Percentiles rank a stretch among this genome's conserved stretches.
Evolutionary conservation across 345 rosid species (phyloP).

Genomic region (Populus nigra): DNA sequence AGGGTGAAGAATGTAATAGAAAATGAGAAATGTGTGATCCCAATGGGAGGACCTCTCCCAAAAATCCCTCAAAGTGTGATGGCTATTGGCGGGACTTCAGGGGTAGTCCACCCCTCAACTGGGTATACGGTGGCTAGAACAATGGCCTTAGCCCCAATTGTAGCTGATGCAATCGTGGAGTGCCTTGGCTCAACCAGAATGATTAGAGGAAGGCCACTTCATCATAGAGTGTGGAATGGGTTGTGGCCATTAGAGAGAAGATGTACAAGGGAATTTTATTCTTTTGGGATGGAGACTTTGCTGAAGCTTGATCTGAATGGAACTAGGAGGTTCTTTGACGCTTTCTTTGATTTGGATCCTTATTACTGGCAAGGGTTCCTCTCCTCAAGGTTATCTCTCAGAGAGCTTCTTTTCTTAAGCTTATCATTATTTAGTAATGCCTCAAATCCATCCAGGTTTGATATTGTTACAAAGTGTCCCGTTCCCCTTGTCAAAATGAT

Average conservation of each 20-base stretch:
- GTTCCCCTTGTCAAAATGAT: conserved; percentile 52
- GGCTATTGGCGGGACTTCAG: conserved; percentile 64
- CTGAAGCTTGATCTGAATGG: conserved; percentile 56
- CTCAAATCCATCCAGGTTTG: conserved; percentile 45
- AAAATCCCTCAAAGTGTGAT: conserved; percentile 54
- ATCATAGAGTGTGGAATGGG: conserved; percentile 52
- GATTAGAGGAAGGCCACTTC: conserved; percentile 57
- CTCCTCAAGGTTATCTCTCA: conserved; percentile 49
- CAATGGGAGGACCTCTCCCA: conserved; percentile 79
- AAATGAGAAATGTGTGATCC: conserved; percentile 69
- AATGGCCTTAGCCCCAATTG: conserved; percentile 45
- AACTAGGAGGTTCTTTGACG: conserved; percentile 54
- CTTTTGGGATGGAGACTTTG: conserved; percentile 67
- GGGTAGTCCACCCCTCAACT: conserved; percentile 69
- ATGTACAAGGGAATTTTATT: conserved; percentile 41
- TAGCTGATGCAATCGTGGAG: conserved; percentile 52
- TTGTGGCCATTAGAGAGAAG: conserved; percentile 58
- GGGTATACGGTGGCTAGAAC: conserved; percentile 62
- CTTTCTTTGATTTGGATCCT: conserved; percentile 60
- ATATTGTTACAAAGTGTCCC: conserved; percentile 61
- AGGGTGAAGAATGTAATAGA: conserved; percentile 51
- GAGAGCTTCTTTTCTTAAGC: conserved; percentile 42
- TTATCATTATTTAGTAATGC: conserved; percentile 47
- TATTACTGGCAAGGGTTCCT: conserved; percentile 66
- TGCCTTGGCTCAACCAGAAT: conserved; percentile 66